Evolutionary conservation across 306 rosid species (phyloP), one percentile per base, ranked within the genome.

Genomic region (Citrullus colocynthis): DNA sequence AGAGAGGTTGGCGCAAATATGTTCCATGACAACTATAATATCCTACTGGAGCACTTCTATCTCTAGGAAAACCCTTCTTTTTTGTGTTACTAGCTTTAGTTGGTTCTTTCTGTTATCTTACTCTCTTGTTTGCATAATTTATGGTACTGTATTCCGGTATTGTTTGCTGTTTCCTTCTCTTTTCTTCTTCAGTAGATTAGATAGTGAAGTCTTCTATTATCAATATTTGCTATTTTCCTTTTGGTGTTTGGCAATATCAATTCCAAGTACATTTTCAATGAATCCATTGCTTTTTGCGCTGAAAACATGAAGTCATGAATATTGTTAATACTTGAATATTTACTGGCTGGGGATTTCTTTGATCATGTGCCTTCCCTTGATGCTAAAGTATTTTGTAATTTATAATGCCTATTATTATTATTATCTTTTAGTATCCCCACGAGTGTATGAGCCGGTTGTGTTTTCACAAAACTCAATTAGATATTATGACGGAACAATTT

Each of bases 81-180:
- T 87, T 81, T 82, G 86, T 82, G 84, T 85, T 83, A 80, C 81
- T 87, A 87, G 89, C 84, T 86, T 86, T 84, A 78, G 87, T 85
- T 85, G 87, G 88, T 87, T 79, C 83, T 74, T 48, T 36, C 74
- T 67, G 55, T 67, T 67, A 34, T 55, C 78, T 82, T 80, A 65
- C 81, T 64, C 73, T 72, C 80, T 70, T 87, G 85, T 88, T 85
- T 87, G 89, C 84, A 78, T 84, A 63, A 90, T 87, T 74, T 78
- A 74, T 87, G 87, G 84, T 83, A 78, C 84, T 85, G 80, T 85
- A 82, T 81, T 55, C 81, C 82, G 84, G 85, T 84, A 76, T 69
- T 88, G 90, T 87, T 83, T 88, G 90, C 57, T 83, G 74, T 51
- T 61, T 74, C 62, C 7, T 74, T 5, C 34, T 52, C 78, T 5